These are phyloP conservation scores for Penicillium crustosum DNA, from an alignment of 2,329 filamentous ascomycete species.

Conservation along the genomic window DNA sequence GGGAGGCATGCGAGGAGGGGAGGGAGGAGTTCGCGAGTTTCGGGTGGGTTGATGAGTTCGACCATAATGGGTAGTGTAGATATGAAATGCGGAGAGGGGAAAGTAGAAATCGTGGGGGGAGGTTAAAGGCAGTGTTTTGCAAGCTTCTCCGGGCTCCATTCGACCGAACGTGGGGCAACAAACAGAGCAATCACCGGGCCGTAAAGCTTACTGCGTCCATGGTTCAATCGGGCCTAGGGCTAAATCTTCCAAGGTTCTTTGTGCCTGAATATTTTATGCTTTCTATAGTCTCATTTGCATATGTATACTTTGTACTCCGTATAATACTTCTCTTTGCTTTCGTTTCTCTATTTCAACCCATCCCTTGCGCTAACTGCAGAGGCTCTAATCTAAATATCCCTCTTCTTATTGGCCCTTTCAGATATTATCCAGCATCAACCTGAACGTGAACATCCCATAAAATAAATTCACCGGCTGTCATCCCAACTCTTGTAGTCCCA, in stretches of 20 bases:
- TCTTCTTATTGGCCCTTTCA: not conserved
- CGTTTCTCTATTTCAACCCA: not conserved
- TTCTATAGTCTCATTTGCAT: not conserved
- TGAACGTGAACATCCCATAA: not conserved
- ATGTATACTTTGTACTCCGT: too few species aligned
- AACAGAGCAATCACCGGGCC: slow-evolving; percentile 10
- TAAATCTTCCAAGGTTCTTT: not conserved
- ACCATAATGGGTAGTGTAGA: slow-evolving; percentile 44
- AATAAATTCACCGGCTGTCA: not conserved
- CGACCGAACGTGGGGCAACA: slow-evolving; percentile 17
- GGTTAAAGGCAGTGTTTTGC: not conserved
- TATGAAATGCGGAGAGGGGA: slow-evolving; percentile 4
- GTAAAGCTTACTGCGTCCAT: not conserved
- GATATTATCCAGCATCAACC: not conserved
- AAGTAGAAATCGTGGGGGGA: slow-evolving; percentile 2
- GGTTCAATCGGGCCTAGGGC: not conserved
- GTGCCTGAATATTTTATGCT: not conserved
- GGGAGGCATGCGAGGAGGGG: slow-evolving; percentile 65
- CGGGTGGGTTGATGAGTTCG: slow-evolving; percentile 55
- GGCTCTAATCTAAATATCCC: not conserved
- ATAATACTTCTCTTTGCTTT: not conserved
- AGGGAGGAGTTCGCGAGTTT: slow-evolving; percentile 58
- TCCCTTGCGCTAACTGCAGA: not conserved
- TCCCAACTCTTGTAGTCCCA: not conserved
- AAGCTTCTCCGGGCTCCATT: slow-evolving; percentile 16